Evolutionary conservation across 805 yeast genomes (phyloP).

Genomic region (Myxozyma neglecta): DNA sequence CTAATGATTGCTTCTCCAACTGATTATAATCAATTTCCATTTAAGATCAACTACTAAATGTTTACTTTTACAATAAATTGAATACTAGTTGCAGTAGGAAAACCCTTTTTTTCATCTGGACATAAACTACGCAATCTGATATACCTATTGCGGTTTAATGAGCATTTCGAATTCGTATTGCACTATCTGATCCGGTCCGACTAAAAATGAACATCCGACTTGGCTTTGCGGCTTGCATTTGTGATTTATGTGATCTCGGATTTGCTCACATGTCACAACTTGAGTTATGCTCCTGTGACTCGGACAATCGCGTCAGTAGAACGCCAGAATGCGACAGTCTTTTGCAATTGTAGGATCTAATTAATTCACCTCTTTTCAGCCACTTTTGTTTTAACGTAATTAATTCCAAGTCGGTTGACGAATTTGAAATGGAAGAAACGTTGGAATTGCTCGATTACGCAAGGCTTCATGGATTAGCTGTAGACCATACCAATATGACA

Average conservation of each 20-base stretch:
- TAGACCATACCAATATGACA: neutral
- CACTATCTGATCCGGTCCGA: too few relatives aligned
- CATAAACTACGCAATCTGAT: too few relatives aligned
- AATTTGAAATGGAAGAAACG: neutral
- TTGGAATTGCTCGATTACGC: neutral
- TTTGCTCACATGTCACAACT: neutral
- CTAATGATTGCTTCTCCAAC: too few relatives aligned
- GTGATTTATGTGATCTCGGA: constrained; percentile 6
- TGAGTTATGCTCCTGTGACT: neutral
- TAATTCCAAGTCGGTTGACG: neutral
- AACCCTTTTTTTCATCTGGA: too few relatives aligned
- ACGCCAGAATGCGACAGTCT: too few relatives aligned
- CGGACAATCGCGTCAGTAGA: neutral
- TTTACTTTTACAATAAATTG: too few relatives aligned
- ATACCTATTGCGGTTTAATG: too few relatives aligned
- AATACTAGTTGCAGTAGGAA: too few relatives aligned
- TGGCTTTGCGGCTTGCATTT: neutral
- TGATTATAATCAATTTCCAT: too few relatives aligned
- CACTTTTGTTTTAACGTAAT: too few relatives aligned
- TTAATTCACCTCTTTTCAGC: neutral
- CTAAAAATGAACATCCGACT: neutral
- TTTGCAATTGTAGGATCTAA: neutral
- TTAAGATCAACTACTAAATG: too few relatives aligned
- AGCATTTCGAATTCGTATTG: too few relatives aligned
- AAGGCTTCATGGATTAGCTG: neutral